phyloP scores from a whole-genome alignment of 345 rosid species.

The Citrus trifoliata region DNA sequence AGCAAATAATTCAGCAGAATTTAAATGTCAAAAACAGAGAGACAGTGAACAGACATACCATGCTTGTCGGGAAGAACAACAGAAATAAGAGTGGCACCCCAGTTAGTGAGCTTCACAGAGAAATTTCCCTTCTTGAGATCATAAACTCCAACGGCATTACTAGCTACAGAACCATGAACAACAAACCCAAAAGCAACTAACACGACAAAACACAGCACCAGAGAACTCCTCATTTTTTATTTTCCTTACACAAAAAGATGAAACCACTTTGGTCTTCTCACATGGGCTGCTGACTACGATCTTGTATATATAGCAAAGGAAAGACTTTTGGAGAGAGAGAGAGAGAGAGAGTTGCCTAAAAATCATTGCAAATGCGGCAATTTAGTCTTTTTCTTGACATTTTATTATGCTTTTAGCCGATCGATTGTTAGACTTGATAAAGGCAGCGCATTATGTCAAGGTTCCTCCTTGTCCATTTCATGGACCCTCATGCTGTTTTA shows the following conservation, averaged over 20 bases:
- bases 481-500: background rate
- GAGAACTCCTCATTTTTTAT: conserved; percentile 25
- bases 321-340: background rate
- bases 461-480: background rate
- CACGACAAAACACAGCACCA: conserved; percentile 21
- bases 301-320: background rate
- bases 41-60: conserved; percentile 40
- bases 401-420: background rate
- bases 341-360: background rate
- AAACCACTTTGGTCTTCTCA: background rate
- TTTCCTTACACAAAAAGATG: background rate
- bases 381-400: background rate
- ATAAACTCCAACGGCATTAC: conserved; percentile 39
- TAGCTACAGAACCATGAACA: conserved; percentile 11
- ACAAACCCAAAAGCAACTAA: conserved; percentile 24
- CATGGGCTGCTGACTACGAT: background rate
- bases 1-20: background rate
- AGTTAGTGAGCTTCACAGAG: conserved; percentile 64
- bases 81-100: conserved; percentile 82
- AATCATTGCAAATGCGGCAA: background rate
- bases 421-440: background rate
- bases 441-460: background rate
- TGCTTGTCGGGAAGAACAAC: conserved; percentile 71
- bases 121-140: conserved; percentile 73
- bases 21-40: background rate